Percentiles rank a stretch among this genome's conserved stretches.
Conservation (phyloP, 164 flowering plant genomes). For the Piper longum region DNA sequence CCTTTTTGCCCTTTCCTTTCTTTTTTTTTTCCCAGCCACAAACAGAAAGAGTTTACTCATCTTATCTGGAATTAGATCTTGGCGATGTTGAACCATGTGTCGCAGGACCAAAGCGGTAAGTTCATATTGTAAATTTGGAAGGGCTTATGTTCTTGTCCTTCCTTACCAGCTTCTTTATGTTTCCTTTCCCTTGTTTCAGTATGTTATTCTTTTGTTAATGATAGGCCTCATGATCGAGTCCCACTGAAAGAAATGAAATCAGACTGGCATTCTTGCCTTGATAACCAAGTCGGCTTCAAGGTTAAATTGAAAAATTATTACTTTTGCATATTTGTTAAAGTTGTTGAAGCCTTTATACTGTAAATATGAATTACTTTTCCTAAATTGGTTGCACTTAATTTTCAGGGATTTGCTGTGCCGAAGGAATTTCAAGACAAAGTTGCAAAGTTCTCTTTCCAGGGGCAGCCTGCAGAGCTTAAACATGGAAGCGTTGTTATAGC, state of each 20-base stretch:
- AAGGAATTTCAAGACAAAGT: conserved; percentile 63
- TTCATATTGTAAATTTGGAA: not conserved
- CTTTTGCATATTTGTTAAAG: not conserved
- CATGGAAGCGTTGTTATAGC: conserved; percentile 89
- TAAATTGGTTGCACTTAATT: not conserved
- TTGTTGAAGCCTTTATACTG: not conserved
- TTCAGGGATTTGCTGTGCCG: conserved; percentile 74
- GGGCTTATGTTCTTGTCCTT: not conserved
- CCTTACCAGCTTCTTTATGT: not conserved
- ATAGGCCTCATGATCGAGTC: conserved; percentile 83
- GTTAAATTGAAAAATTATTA: conserved; percentile 17
- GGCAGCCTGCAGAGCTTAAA: conserved; percentile 57
- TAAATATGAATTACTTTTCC: not conserved
- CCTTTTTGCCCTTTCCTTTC: not conserved
- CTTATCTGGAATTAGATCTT: conserved; percentile 53
- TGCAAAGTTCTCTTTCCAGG: conserved; percentile 49
- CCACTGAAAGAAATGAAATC: conserved; percentile 70
- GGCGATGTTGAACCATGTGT: conserved; percentile 64
- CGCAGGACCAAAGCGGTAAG: conserved; percentile 65
- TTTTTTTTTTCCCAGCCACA: conserved; percentile 36
- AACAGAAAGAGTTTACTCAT: conserved; percentile 49
- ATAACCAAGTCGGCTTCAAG: conserved; percentile 77
- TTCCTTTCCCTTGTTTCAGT: not conserved
- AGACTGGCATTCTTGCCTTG: conserved; percentile 82
- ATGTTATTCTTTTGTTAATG: not conserved